Percentiles rank a stretch among this genome's conserved stretches.
phyloP scores from a whole-genome alignment of 768 basidiomycete genomes.

The Lactifluus hygrophoroides region DNA sequence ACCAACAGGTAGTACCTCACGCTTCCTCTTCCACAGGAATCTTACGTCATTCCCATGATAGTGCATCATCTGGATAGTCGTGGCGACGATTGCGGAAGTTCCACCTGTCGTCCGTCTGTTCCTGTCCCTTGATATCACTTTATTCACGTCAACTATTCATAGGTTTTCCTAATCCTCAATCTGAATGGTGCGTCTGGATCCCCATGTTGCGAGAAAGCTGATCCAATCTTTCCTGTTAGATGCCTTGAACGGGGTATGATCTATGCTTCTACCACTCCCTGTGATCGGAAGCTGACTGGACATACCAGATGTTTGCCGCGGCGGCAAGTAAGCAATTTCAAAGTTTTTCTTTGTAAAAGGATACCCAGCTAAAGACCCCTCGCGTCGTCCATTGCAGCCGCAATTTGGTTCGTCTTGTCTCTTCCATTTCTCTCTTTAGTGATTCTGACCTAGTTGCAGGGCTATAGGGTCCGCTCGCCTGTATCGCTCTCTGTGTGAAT shows the following conservation, averaged over 20 bases:
- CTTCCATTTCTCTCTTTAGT: neutral
- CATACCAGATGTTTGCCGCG: neutral
- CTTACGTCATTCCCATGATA: neutral
- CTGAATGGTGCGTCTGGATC: neutral
- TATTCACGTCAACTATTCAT: neutral
- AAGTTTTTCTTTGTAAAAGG: neutral
- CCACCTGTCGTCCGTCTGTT: neutral
- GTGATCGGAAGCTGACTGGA: neutral
- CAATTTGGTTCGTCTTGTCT: neutral
- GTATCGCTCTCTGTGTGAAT: conserved; percentile 4
- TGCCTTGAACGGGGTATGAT: conserved; percentile 3
- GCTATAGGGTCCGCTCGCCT: conserved; percentile 5
- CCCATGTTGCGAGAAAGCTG: neutral
- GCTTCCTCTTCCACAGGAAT: neutral
- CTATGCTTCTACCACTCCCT: neutral
- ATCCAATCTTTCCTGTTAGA: neutral
- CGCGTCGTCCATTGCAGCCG: too few species aligned
- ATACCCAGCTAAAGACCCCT: too few species aligned
- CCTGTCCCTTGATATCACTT: neutral
- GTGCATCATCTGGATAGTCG: neutral
- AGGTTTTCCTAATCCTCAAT: conserved; percentile 5
- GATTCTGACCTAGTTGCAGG: neutral
- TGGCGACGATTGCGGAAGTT: neutral
- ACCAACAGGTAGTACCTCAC: neutral
- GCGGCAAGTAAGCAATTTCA: neutral